These are phyloP conservation scores for Dothideomycetes sp. DNA, from an alignment of 2,329 filamentous ascomycete genomes.

Conservation along the genomic window DNA sequence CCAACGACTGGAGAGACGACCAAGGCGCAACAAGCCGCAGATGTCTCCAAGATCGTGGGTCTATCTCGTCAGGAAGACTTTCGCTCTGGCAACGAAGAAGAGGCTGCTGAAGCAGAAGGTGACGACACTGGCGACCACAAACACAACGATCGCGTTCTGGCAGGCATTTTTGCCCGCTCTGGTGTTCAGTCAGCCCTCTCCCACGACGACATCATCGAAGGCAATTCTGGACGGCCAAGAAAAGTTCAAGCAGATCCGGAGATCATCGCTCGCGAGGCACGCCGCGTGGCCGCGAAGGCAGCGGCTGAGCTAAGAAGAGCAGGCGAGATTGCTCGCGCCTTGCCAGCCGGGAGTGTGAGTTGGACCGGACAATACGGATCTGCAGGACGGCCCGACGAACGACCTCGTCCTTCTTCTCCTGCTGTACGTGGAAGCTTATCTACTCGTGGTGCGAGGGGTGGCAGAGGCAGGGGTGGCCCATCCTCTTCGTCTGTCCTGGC, in stretches of 20 bases:
- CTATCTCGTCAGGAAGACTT: slow-evolving; percentile 35
- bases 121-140: slow-evolving; percentile 9
- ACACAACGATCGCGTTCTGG: slow-evolving; percentile 58
- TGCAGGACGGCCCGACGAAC: slow-evolving; percentile 57
- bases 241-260: slow-evolving; percentile 58
- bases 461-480: slow-evolving; percentile 25
- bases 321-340: slow-evolving; percentile 56
- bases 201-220: slow-evolving; percentile 82
- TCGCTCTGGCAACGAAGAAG: slow-evolving; percentile 19
- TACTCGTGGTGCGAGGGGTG: slow-evolving; percentile 19
- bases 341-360: slow-evolving; percentile 77
- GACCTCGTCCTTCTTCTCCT: slow-evolving; percentile 27
- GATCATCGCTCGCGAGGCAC: slow-evolving; percentile 73
- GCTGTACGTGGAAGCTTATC: slow-evolving; percentile 24
- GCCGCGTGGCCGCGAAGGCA: slow-evolving; percentile 65
- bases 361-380: slow-evolving; percentile 85
- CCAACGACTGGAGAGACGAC: background rate
- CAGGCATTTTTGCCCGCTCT: slow-evolving; percentile 76
- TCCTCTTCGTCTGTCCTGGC: slow-evolving; percentile 31
- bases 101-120: slow-evolving; percentile 9
- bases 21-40: slow-evolving; percentile 1
- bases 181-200: slow-evolving; percentile 85
- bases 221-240: slow-evolving; percentile 43
- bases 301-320: slow-evolving; percentile 65
- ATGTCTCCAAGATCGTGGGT: slow-evolving; percentile 24